Percentiles rank a stretch among this genome's conserved stretches.
Evolutionary conservation across 192 early-diverging fungal genomes (phyloP).

Genomic region (Oehlia diaphana): DNA sequence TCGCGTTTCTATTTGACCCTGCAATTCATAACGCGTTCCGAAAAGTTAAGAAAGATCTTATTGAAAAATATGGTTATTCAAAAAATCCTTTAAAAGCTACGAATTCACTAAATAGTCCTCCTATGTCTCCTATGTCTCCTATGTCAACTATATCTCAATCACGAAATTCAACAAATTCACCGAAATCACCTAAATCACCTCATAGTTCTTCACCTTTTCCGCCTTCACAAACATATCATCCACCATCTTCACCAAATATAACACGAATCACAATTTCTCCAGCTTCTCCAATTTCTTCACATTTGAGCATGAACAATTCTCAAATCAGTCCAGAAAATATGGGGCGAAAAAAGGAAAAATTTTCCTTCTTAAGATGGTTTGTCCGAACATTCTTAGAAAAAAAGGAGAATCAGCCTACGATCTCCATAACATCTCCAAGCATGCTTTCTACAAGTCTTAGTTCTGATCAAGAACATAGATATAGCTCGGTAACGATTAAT

Average conservation of each 20-base stretch:
- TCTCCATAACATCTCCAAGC: background rate
- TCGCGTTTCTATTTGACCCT: conserved; percentile 24
- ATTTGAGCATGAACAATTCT: background rate
- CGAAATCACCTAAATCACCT: background rate
- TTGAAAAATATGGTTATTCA: conserved; percentile 4
- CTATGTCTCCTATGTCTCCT: conserved; percentile 1
- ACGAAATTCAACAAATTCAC: background rate
- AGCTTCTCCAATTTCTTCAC: background rate
- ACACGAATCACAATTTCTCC: background rate
- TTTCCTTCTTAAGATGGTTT: conserved; percentile 10
- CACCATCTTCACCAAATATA: background rate
- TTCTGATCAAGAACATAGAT: background rate
- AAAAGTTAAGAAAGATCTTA: conserved; percentile 22
- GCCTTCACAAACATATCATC: background rate
- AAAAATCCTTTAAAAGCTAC: background rate
- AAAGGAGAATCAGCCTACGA: background rate
- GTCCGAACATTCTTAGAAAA: conserved; percentile 10
- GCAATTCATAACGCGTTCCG: conserved; percentile 21
- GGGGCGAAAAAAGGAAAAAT: background rate
- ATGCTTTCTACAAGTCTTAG: background rate
- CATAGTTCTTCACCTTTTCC: background rate
- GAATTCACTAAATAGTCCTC: background rate
- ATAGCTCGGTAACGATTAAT: background rate
- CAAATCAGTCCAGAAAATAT: background rate
- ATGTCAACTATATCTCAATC: background rate